Evolutionary conservation across 169 alveolate genomes (phyloP).

Genomic region (Perkinsus chesapeaki): DNA sequence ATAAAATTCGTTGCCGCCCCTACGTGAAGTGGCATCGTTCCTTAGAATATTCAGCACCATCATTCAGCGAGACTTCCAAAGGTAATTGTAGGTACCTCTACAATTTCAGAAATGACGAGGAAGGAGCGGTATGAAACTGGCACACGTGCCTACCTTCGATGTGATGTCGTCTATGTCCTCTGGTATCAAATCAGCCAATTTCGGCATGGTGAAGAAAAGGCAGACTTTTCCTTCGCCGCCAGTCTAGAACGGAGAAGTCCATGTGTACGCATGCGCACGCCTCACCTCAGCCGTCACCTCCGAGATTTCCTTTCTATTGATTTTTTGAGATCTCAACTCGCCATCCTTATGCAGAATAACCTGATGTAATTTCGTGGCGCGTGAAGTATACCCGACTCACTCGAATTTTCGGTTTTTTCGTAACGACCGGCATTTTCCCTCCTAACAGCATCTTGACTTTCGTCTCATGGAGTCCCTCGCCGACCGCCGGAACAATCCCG

Average conservation of each 20-base stretch:
- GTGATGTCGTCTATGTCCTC: background rate
- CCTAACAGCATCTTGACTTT: background rate
- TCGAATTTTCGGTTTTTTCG: background rate
- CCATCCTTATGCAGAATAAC: background rate
- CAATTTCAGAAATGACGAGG: background rate
- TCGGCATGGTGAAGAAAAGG: background rate
- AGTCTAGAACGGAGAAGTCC: background rate
- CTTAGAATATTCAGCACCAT: background rate
- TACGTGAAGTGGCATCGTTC: background rate
- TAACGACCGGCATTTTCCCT: background rate
- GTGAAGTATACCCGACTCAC: background rate
- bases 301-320: background rate
- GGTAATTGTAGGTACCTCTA: background rate
- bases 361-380: background rate
- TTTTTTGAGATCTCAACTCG: background rate
- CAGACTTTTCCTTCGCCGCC: background rate
- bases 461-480: background rate
- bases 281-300: background rate
- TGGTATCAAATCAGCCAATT: background rate
- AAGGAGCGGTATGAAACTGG: background rate
- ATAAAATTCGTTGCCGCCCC: background rate
- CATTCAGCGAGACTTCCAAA: background rate
- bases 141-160: background rate
- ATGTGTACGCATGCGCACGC: background rate
- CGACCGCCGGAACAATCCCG: background rate